Evolutionary conservation across 1,139 yeast genomes (phyloP), one percentile per base, ranked within the genome.

Genomic region (Blastobotrys arbuscula): DNA sequence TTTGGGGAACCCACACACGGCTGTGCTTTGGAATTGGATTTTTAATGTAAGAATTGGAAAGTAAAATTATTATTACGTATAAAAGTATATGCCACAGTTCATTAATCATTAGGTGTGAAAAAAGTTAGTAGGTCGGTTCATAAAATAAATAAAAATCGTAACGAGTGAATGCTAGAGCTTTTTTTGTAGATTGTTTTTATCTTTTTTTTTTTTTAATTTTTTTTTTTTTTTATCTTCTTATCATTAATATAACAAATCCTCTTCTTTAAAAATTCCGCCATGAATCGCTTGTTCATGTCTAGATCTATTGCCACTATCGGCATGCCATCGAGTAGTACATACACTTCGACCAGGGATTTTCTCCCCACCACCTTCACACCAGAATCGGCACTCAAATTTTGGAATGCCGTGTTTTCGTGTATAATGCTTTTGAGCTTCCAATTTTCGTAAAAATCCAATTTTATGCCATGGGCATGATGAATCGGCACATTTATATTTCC

Each of bases 251-350:
- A 9, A 39, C 15, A 21, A 20, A 39, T 26, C 21, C 12, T 24
- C 8, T 24, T 39, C 33, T 23, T 36, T n/a, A 8, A 21, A 36
- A 13, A 31, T 37, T 13, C 38, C 51, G 2, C 62, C 63, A 43
- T 61, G 65, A 13, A 61, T 60, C 16, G 58, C 62, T 20, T 59
- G 55, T 42, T 61, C 65, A 48, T 61, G 65, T 12, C 65, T 49
- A 6, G 59, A 52, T 8, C 64, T 51, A 50, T 61, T 61, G 2
- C 65, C 65, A 7, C 61, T 54, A 42, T 61, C 65, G 10, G 63
- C 62, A 44, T 61, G 65, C 65, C 65, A 61, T 48, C 59, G 53
- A 3, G 64, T 61, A 7, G 62, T 56, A 48, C 65, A 61, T 9
- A 55, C 56, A 12, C 58, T 53, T 34, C 60, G 49, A 10, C 64